Conservation (phyloP, 2,329 filamentous ascomycete species). For the Clarireedia sp. region DNA sequence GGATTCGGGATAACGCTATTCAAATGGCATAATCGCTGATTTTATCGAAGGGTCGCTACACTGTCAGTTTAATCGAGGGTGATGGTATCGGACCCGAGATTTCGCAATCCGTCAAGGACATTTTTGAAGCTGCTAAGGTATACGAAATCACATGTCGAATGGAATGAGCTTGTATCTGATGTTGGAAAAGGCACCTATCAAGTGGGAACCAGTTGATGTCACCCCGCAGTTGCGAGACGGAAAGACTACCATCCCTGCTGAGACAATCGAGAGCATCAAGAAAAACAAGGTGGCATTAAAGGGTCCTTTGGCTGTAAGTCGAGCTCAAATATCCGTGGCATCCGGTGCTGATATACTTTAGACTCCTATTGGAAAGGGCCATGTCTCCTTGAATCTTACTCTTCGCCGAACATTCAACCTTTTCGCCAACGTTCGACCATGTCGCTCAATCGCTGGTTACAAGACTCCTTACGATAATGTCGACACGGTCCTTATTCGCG, state of each 20-base stretch:
- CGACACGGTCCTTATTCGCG: conserved; percentile 94
- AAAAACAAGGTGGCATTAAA: conserved; percentile 97
- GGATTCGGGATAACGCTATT: neutral
- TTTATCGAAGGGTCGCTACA: conserved; percentile 71
- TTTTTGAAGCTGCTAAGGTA: conserved; percentile 92
- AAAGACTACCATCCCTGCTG: conserved; percentile 89
- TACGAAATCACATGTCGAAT: conserved; percentile 19
- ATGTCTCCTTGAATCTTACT: conserved; percentile 97
- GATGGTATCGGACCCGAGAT: conserved; percentile 99
- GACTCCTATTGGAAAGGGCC: conserved; percentile 96
- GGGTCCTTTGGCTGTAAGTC: conserved; percentile 82
- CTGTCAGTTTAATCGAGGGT: conserved; percentile 95
- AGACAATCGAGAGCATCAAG: conserved; percentile 85
- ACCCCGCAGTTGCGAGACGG: conserved; percentile 89
- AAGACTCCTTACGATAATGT: conserved; percentile 98
- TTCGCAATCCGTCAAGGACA: conserved; percentile 95
- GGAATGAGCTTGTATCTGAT: conserved; percentile 16
- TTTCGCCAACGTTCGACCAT: conserved; percentile 97
- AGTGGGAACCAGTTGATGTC: conserved; percentile 96
- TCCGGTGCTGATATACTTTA: conserved; percentile 30
- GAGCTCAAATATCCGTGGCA: conserved; percentile 12
- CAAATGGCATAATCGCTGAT: conserved; percentile 15
- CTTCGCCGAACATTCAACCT: conserved; percentile 99
- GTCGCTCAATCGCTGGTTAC: conserved; percentile 92
- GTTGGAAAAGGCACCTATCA: conserved; percentile 64